Evolutionary conservation across 176 grass and related monocot genomes (phyloP).

Genomic region (Musa schizocarpa): DNA sequence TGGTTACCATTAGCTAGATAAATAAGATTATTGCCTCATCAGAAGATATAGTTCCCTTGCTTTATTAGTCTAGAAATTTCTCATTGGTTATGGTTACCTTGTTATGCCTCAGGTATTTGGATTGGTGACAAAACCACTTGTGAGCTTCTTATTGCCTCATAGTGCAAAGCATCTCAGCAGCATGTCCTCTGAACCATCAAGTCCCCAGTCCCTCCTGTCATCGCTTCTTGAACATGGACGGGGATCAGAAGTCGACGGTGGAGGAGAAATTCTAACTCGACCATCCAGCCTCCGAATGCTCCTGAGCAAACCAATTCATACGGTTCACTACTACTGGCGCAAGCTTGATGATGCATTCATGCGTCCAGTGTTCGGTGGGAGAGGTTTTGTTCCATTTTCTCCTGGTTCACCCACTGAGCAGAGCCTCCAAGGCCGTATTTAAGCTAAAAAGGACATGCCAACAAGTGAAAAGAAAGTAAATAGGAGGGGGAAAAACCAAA

Average conservation of each 20-base stretch:
- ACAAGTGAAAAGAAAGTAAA: neutral
- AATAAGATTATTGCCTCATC: too few species aligned
- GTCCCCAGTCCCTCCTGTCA: conserved; percentile 50
- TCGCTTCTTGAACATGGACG: conserved; percentile 46
- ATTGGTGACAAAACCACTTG: conserved; percentile 91
- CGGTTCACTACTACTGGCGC: conserved; percentile 97
- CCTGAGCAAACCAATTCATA: conserved; percentile 68
- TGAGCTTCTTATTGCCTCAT: conserved; percentile 45
- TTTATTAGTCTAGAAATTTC: too few species aligned
- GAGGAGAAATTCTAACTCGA: conserved; percentile 24
- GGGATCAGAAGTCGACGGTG: conserved; percentile 48
- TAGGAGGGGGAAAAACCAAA: too few species aligned
- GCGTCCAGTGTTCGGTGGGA: conserved; percentile 86
- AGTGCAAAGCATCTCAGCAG: conserved; percentile 8
- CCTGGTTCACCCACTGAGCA: conserved; percentile 68
- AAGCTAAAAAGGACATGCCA: neutral
- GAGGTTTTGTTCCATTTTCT: conserved; percentile 67
- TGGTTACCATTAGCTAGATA: too few species aligned
- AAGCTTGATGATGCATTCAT: conserved; percentile 86
- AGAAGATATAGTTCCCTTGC: too few species aligned
- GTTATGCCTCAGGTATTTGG: conserved; percentile 58
- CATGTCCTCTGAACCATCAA: conserved; percentile 41
- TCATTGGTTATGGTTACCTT: neutral
- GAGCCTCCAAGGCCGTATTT: conserved; percentile 11
- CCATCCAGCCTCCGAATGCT: conserved; percentile 85